These are phyloP conservation scores for Auriscalpium orientale DNA, from an alignment of 768 basidiomycete species.

Conservation along the genomic window DNA sequence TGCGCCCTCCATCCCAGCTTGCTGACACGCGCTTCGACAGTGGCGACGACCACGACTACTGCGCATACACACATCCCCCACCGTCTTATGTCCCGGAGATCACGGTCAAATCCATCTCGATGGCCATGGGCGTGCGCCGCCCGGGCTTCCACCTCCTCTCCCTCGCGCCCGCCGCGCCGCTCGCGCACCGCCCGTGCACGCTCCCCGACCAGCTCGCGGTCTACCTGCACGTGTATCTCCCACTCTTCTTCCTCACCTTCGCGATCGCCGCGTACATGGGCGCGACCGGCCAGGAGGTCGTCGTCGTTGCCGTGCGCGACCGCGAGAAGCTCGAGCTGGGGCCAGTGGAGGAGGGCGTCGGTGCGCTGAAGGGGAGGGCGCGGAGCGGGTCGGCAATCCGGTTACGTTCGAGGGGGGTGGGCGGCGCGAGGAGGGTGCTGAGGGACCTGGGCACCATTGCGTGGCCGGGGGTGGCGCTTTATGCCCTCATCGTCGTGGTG, in stretches of 20 bases:
- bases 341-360: background rate
- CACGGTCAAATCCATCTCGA: conserved; percentile 84
- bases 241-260: conserved; percentile 56
- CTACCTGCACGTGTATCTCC: conserved; percentile 67
- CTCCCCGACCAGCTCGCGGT: conserved; percentile 82
- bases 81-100: conserved; percentile 54
- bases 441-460: background rate
- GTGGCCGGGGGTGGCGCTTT: background rate
- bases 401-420: background rate
- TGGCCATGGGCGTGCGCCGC: conserved; percentile 76
- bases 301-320: background rate
- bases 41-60: conserved; percentile 95
- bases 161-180: conserved; percentile 41
- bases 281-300: background rate
- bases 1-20: too few species aligned
- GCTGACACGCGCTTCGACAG: conserved; percentile 27
- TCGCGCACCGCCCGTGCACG: conserved; percentile 56
- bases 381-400: background rate
- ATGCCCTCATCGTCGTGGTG: background rate
- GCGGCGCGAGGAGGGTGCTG: background rate
- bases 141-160: conserved; percentile 92
- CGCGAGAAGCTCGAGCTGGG: background rate
- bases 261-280: conserved; percentile 13
- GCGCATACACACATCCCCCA: conserved; percentile 44
- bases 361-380: background rate